Percentiles rank a stretch among this genome's conserved stretches.
These are phyloP conservation scores for Ascochyta lentis DNA, from an alignment of 2,329 filamentous ascomycete genomes.

Conservation along the genomic window DNA sequence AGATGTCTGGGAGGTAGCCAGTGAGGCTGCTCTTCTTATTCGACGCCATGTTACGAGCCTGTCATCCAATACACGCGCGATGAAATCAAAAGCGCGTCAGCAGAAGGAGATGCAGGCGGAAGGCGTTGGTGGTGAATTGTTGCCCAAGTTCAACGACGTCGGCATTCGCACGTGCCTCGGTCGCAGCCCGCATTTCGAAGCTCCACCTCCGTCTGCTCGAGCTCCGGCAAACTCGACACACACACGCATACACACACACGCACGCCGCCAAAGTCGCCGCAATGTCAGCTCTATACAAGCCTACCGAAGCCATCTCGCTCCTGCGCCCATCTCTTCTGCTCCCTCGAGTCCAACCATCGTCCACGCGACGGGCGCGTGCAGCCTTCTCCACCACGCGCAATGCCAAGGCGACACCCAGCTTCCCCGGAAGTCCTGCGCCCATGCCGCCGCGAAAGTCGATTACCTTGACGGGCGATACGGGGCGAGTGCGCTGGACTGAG, in stretches of 20 bases:
- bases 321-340: conserved; percentile 35
- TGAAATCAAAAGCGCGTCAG: too few species aligned
- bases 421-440: conserved; percentile 34
- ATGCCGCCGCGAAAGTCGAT: conserved; percentile 69
- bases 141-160: conserved; percentile 30
- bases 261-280: not conserved
- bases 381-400: conserved; percentile 37
- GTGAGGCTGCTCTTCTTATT: conserved; percentile 49
- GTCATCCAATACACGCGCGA: too few species aligned
- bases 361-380: conserved; percentile 19
- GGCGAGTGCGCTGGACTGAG: conserved; percentile 79
- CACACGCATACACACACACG: not conserved
- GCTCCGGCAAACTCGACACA: not conserved
- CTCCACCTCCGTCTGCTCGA: conserved; percentile 11
- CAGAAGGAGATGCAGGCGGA: not conserved
- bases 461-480: conserved; percentile 86
- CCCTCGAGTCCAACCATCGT: conserved; percentile 28
- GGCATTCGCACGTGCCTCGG: conserved; percentile 20
- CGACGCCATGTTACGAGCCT: conserved; percentile 34
- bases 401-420: conserved; percentile 39
- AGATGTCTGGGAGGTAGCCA: conserved; percentile 49
- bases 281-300: conserved; percentile 42
- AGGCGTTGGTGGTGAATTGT: not conserved
- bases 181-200: conserved; percentile 26
- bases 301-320: conserved; percentile 40